A percentile compares a stretch with the other conserved stretches of the same genome.
These are phyloP conservation scores for Lagenaria siceraria DNA, from an alignment of 306 rosid genomes.

Conservation along the genomic window DNA sequence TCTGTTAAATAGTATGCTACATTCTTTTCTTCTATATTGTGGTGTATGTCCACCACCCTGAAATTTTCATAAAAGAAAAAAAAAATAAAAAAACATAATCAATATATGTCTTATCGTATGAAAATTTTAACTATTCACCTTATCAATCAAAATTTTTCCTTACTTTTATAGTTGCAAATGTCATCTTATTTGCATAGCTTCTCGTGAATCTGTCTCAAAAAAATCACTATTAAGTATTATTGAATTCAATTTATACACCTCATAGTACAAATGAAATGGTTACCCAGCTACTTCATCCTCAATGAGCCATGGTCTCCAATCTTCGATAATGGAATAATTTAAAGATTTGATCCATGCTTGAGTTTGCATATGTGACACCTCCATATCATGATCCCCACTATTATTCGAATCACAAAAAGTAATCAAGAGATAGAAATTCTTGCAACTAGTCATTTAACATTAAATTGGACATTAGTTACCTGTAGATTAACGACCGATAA, in stretches of 20 bases:
- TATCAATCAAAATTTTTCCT: neutral
- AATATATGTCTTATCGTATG: no score
- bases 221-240: neutral
- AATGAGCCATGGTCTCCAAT: conserved; percentile 33
- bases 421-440: neutral
- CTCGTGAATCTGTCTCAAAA: conserved; percentile 10
- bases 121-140: no score
- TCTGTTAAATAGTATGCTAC: no score
- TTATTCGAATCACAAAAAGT: neutral
- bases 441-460: neutral
- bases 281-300: conserved; percentile 20
- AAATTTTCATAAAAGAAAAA: no score
- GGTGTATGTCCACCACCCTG: no score
- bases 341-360: conserved; percentile 17
- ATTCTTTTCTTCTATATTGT: no score
- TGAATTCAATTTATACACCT: neutral
- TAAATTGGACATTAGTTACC: neutral
- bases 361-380: conserved; percentile 1
- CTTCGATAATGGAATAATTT: conserved; percentile 8
- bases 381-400: conserved; percentile 27
- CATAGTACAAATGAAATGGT: neutral
- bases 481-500: neutral
- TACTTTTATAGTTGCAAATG: conserved; percentile 2
- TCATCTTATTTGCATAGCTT: neutral
- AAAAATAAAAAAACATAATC: no score